Conservation (phyloP, 805 yeast species). For the Wickerhamiella parazyma region DNA sequence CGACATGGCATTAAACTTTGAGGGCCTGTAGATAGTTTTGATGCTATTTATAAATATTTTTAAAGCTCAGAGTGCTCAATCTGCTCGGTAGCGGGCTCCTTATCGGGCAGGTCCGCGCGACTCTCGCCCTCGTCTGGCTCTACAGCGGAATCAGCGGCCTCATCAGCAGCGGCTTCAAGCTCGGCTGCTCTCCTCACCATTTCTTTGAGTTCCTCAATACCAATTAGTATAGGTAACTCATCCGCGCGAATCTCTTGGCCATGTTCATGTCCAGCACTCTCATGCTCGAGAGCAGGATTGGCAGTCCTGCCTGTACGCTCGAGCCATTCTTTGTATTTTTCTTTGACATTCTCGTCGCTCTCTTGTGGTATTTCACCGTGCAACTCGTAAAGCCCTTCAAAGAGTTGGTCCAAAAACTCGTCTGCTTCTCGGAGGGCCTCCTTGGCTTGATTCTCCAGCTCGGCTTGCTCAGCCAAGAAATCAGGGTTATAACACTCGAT, state of each 20-base stretch:
- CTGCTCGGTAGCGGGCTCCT: too few relatives aligned
- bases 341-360: not conserved
- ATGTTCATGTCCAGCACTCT: too few relatives aligned
- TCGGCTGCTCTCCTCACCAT: too few relatives aligned
- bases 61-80: not conserved
- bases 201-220: too few relatives aligned
- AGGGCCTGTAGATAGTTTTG: not conserved
- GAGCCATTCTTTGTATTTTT: not conserved
- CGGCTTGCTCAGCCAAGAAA: not conserved
- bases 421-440: not conserved
- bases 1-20: not conserved
- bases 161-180: too few relatives aligned
- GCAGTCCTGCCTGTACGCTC: not conserved
- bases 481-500: conserved; percentile 11
- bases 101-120: not conserved
- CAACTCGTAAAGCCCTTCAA: not conserved
- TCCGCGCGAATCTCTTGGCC: too few relatives aligned
- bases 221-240: too few relatives aligned
- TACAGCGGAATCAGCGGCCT: too few relatives aligned
- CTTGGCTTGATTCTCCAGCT: not conserved
- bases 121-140: too few relatives aligned
- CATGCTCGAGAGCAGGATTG: too few relatives aligned
- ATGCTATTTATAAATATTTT: not conserved
- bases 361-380: not conserved
- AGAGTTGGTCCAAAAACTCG: not conserved